Conservation (phyloP, 2,329 filamentous ascomycete genomes). For the Ilyonectria sp. region DNA sequence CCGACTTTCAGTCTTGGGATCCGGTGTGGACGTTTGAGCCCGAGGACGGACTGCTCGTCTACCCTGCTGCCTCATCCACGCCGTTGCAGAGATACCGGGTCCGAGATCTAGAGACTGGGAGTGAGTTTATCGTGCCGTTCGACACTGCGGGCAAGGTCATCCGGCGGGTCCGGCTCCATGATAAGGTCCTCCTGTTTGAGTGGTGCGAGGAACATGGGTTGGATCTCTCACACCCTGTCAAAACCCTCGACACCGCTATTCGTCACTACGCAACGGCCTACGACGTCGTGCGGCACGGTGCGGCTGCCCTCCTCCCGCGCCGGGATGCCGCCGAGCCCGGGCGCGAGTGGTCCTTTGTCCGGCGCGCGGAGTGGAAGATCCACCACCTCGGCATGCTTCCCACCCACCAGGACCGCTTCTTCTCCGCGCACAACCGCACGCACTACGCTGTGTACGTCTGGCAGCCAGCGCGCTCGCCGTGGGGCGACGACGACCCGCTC, state of each 20-base stretch:
- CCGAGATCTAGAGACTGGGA: constrained; percentile 64
- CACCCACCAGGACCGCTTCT: constrained; percentile 72
- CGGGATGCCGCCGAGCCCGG: not conserved
- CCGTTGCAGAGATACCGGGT: constrained; percentile 56
- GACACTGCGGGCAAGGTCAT: constrained; percentile 64
- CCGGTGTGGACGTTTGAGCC: constrained; percentile 68
- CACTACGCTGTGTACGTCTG: constrained; percentile 76
- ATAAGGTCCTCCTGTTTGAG: constrained; percentile 68
- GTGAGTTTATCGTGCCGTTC: constrained; percentile 66
- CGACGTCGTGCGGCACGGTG: constrained; percentile 57
- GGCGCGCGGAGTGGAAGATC: constrained; percentile 72
- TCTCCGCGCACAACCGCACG: constrained; percentile 70
- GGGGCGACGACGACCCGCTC: constrained; percentile 69
- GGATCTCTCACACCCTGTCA: constrained; percentile 58
- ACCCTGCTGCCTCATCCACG: constrained; percentile 52
- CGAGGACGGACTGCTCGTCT: constrained; percentile 70
- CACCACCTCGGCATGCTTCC: constrained; percentile 53
- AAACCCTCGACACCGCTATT: constrained; percentile 66
- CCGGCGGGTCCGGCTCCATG: constrained; percentile 67
- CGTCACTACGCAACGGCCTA: constrained; percentile 74
- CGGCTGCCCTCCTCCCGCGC: constrained; percentile 19
- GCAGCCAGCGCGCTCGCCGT: constrained; percentile 69
- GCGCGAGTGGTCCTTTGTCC: constrained; percentile 59
- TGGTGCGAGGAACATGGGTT: constrained; percentile 24
- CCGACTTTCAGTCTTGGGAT: constrained; percentile 62